phyloP scores from a whole-genome alignment of 352 stramenopile genomes.

The Globisporangium heterothallicum region DNA sequence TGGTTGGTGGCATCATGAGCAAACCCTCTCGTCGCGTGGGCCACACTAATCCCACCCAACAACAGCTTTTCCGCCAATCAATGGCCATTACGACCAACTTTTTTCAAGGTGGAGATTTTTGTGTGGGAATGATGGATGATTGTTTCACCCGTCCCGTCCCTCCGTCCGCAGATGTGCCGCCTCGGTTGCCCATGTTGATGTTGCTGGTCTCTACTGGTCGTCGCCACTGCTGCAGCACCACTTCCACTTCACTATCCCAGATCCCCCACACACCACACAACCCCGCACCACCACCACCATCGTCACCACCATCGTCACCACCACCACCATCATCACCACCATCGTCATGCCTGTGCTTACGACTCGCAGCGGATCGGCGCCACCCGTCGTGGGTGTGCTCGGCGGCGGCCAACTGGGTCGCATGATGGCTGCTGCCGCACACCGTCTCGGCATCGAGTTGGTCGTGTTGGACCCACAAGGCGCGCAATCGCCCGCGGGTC shows the following conservation, averaged over 20 bases:
- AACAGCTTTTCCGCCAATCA: slow-evolving; percentile 1
- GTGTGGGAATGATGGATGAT: slow-evolving; percentile 4
- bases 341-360: slow-evolving; percentile 48
- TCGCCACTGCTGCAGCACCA: neutral
- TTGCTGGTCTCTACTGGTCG: slow-evolving; percentile 1
- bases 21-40: neutral
- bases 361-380: slow-evolving; percentile 28
- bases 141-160: neutral
- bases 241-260: slow-evolving; percentile 9
- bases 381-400: slow-evolving; percentile 86
- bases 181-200: slow-evolving; percentile 8
- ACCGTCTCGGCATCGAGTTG: slow-evolving; percentile 92
- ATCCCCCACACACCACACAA: no score
- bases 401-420: slow-evolving; percentile 96
- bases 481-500: slow-evolving; percentile 59
- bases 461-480: slow-evolving; percentile 91
- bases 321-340: neutral
- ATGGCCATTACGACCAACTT: neutral
- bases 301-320: neutral
- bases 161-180: no score
- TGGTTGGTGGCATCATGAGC: neutral
- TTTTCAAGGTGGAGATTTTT: no score
- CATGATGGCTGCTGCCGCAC: slow-evolving; percentile 97
- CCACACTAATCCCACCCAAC: neutral
- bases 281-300: neutral